These are phyloP conservation scores for Coleophoma cylindrospora DNA, from an alignment of 2,329 filamentous ascomycete genomes.

Conservation along the genomic window DNA sequence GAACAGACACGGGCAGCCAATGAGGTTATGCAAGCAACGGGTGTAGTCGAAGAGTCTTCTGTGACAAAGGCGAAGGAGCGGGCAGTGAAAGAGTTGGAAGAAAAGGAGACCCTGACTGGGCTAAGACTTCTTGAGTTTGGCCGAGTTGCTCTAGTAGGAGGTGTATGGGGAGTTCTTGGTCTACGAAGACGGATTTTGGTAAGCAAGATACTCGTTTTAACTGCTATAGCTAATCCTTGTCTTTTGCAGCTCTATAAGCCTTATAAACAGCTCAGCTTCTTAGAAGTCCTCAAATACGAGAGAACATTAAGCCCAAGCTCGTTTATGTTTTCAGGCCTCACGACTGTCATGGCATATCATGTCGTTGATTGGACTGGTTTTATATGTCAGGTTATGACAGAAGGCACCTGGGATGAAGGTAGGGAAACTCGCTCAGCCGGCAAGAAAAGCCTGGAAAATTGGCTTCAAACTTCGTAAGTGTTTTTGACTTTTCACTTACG, in stretches of 20 bases:
- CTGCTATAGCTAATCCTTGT: conserved; percentile 5
- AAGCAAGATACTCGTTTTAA: neutral
- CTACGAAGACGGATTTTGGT: conserved; percentile 26
- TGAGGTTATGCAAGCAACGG: conserved; percentile 29
- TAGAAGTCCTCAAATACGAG: conserved; percentile 21
- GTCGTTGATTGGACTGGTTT: conserved; percentile 19
- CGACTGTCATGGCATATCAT: conserved; percentile 22
- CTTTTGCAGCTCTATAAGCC: conserved; percentile 23
- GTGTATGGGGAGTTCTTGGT: conserved; percentile 27
- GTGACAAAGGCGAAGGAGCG: conserved; percentile 17
- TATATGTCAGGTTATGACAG: conserved; percentile 14
- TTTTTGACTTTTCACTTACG: no score
- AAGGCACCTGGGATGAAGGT: conserved; percentile 12
- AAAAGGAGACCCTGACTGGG: conserved; percentile 21
- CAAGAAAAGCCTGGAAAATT: no score
- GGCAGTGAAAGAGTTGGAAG: conserved; percentile 11
- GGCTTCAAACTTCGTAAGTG: no score
- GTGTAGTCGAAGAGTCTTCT: conserved; percentile 25
- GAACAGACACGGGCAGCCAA: conserved; percentile 28
- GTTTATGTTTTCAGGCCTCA: conserved; percentile 22
- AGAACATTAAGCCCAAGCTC: conserved; percentile 8
- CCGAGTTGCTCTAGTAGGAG: conserved; percentile 17
- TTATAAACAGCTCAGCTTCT: conserved; percentile 18
- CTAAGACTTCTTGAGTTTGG: conserved; percentile 23
- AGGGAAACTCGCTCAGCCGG: neutral